Evolutionary conservation across 768 basidiomycete genomes (phyloP).

Genomic region (Astraeus odoratus): DNA sequence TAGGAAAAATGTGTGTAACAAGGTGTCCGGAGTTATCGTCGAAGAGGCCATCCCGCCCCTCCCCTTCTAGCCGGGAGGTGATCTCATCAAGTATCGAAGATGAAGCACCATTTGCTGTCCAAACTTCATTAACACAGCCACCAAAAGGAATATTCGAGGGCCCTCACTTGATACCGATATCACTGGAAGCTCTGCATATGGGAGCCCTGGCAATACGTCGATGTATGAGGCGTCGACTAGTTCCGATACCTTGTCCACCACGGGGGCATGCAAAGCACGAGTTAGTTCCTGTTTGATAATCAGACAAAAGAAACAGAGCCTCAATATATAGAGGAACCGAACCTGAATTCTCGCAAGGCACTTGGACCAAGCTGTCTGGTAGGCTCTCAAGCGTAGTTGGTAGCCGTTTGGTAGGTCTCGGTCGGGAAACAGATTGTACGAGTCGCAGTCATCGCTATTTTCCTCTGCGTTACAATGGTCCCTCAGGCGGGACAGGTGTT

Average conservation of each 20-base stretch:
- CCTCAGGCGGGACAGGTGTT: not conserved
- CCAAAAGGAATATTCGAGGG: too few species aligned
- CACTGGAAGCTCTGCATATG: constrained; percentile 54
- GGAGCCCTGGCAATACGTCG: constrained; percentile 45
- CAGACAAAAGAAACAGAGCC: not conserved
- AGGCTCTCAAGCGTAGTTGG: constrained; percentile 43
- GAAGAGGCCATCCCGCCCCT: constrained; percentile 18
- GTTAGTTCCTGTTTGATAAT: constrained; percentile 35
- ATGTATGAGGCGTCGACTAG: constrained; percentile 40
- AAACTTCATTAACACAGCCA: not conserved
- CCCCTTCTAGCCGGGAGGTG: constrained; percentile 28
- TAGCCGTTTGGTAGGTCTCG: constrained; percentile 27
- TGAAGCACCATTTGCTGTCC: constrained; percentile 39
- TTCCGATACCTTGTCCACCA: constrained; percentile 38
- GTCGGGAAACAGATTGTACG: constrained; percentile 23
- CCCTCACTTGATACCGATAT: constrained; percentile 48
- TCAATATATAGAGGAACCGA: constrained; percentile 9
- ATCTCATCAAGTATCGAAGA: constrained; percentile 43
- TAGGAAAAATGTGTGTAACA: constrained; percentile 48
- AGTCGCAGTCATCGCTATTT: constrained; percentile 7
- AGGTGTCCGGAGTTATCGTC: constrained; percentile 16
- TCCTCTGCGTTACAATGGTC: constrained; percentile 10
- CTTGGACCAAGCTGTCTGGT: constrained; percentile 50
- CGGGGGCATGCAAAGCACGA: constrained; percentile 40
- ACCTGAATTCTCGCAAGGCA: constrained; percentile 55